Evolutionary conservation across 129 eudicot species (phyloP).

Genomic region (Pseudognaphalium luteoalbum): DNA sequence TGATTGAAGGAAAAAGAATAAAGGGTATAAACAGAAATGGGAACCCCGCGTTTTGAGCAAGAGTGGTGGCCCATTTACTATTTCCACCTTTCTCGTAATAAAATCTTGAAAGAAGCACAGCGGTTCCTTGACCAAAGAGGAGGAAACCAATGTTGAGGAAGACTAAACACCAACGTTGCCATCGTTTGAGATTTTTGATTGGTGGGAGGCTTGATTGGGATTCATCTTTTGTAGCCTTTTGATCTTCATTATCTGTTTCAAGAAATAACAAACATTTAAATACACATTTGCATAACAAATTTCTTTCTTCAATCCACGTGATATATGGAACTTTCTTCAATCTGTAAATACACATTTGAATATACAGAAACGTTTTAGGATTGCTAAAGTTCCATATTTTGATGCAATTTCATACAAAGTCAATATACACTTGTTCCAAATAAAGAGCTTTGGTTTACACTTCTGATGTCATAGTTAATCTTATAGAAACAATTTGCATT

Average conservation of each 20-base stretch:
- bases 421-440: not conserved
- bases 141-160: slow-evolving; percentile 31
- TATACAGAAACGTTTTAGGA: too few species aligned
- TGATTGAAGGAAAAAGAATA: slow-evolving; percentile 33
- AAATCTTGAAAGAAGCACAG: slow-evolving; percentile 30
- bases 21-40: slow-evolving; percentile 39
- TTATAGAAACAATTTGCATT: not conserved
- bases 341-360: too few species aligned
- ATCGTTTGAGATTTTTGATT: slow-evolving; percentile 13
- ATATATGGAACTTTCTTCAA: not conserved
- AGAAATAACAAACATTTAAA: not conserved
- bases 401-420: not conserved
- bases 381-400: not conserved
- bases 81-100: slow-evolving; percentile 37
- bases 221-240: slow-evolving; percentile 1
- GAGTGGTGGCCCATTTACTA: slow-evolving; percentile 36
- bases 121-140: slow-evolving; percentile 36
- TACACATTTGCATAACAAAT: not conserved
- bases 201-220: slow-evolving; percentile 24
- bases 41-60: slow-evolving; percentile 43
- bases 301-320: too few species aligned
- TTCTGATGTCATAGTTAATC: not conserved
- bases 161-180: slow-evolving; percentile 36
- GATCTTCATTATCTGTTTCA: slow-evolving; percentile 29
- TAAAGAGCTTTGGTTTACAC: not conserved